Evolutionary conservation across 2,329 filamentous ascomycete genomes (phyloP).

Genomic region (Ceratocystis alfenasii): DNA sequence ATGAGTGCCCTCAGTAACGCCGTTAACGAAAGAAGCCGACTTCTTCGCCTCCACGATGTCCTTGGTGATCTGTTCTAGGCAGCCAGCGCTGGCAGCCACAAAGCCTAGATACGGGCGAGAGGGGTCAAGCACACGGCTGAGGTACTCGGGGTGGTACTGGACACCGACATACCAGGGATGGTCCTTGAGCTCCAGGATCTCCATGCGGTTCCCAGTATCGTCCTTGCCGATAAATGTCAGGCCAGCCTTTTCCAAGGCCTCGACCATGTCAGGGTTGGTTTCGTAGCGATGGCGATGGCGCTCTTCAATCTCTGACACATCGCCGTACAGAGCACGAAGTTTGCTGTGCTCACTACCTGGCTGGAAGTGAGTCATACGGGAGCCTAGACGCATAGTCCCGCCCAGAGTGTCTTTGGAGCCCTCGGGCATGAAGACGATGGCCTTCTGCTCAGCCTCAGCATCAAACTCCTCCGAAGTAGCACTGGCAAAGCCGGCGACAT

Average conservation of each 20-base stretch:
- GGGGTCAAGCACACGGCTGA: conserved; percentile 61
- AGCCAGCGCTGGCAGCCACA: conserved; percentile 62
- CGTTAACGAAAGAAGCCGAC: conserved; percentile 16
- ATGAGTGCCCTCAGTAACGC: conserved; percentile 19
- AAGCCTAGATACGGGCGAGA: conserved; percentile 68
- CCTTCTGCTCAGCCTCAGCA: conserved; percentile 48
- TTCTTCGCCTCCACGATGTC: conserved; percentile 25
- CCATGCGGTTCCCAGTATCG: conserved; percentile 65
- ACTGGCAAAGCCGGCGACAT: conserved; percentile 51
- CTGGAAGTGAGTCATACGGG: conserved; percentile 64
- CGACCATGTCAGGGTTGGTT: conserved; percentile 70
- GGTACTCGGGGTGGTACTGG: conserved; percentile 83
- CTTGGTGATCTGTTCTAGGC: conserved; percentile 39
- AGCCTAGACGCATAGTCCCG: conserved; percentile 76
- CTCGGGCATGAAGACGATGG: conserved; percentile 90
- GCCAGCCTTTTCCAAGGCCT: conserved; percentile 54
- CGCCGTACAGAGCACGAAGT: conserved; percentile 62
- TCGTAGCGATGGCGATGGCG: conserved; percentile 84
- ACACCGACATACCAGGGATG: conserved; percentile 76
- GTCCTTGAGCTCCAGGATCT: conserved; percentile 68
- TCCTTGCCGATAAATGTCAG: conserved; percentile 71
- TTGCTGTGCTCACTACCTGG: conserved; percentile 63
- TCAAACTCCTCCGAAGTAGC: conserved; percentile 47
- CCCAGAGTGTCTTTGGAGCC: conserved; percentile 44
- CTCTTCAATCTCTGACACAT: conserved; percentile 47